Conservation (phyloP, 306 rosid genomes). For the Prunus campanulata region DNA sequence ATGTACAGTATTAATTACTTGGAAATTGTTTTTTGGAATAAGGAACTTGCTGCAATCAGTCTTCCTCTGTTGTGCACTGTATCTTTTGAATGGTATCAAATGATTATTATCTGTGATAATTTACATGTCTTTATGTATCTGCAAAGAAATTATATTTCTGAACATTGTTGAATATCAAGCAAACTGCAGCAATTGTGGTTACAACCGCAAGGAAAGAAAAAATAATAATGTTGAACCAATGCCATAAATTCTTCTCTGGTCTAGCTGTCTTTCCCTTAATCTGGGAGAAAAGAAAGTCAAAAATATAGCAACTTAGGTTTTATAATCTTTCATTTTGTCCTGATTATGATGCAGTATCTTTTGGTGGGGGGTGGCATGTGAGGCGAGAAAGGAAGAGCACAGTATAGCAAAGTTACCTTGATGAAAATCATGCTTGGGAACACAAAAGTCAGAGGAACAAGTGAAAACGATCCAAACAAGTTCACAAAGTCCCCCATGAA, state of each 20-base stretch:
- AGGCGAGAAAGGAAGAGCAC: not conserved
- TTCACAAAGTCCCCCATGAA: slow-evolving; percentile 63
- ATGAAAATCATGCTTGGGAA: slow-evolving; percentile 65
- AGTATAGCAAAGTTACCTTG: slow-evolving; percentile 33
- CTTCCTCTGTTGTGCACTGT: not conserved
- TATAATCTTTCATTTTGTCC: not conserved
- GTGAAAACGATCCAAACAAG: slow-evolving; percentile 48
- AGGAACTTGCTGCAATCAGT: not conserved
- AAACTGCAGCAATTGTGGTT: slow-evolving; percentile 47
- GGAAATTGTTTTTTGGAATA: not conserved
- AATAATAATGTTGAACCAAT: slow-evolving; percentile 47
- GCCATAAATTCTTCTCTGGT: slow-evolving; percentile 50
- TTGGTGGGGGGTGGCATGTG: too few species aligned
- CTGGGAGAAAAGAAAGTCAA: slow-evolving; percentile 22
- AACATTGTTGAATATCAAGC: slow-evolving; percentile 38
- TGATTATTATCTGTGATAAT: not conserved
- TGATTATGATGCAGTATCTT: not conserved
- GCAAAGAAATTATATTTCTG: slow-evolving; percentile 46
- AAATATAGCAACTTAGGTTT: not conserved
- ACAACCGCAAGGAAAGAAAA: slow-evolving; percentile 38
- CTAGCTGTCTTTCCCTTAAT: slow-evolving; percentile 47
- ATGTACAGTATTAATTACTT: not conserved
- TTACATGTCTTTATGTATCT: slow-evolving; percentile 31
- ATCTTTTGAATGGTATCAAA: not conserved
- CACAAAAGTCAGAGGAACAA: slow-evolving; percentile 52